Conservation (phyloP, 163 green algal species). For the Picocystis sp. region DNA sequence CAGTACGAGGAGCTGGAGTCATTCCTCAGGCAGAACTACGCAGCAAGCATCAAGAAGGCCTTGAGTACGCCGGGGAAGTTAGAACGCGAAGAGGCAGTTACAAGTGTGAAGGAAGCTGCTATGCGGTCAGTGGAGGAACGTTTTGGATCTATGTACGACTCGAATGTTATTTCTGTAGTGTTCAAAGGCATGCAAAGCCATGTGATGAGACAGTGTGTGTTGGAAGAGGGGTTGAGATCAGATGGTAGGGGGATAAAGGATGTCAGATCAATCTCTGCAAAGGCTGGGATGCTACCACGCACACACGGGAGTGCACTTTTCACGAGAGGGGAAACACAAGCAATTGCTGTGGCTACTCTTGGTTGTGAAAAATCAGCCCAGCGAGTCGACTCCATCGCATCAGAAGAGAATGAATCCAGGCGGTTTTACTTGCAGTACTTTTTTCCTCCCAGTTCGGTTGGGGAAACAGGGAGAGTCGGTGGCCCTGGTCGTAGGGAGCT, state of each 20-base stretch:
- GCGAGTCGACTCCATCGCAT: conserved; percentile 26
- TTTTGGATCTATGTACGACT: background rate
- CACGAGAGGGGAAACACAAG: conserved; percentile 66
- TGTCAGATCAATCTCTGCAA: conserved; percentile 64
- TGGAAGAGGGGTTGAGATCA: conserved; percentile 29
- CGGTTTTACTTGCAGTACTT: conserved; percentile 98
- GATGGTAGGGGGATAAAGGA: conserved; percentile 55
- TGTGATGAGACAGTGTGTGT: conserved; percentile 42
- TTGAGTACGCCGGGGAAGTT: conserved; percentile 48
- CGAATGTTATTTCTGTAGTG: conserved; percentile 9
- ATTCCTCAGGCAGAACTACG: background rate
- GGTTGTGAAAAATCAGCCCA: conserved; percentile 26
- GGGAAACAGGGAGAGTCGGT: conserved; percentile 49
- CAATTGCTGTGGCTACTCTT: conserved; percentile 50
- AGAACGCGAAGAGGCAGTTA: conserved; percentile 22
- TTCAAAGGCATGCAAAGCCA: conserved; percentile 37
- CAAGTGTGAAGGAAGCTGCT: conserved; percentile 14
- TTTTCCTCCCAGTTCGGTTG: conserved; percentile 85
- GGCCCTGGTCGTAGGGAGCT: conserved; percentile 64
- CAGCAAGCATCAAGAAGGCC: conserved; percentile 1
- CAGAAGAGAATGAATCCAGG: conserved; percentile 24
- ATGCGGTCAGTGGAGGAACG: conserved; percentile 6
- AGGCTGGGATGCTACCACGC: conserved; percentile 28
- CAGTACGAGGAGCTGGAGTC: background rate
- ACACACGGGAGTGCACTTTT: conserved; percentile 56